Base-by-base conservation (phyloP, 176 grass and related monocot genomes). In the Oryza nivara region DNA sequence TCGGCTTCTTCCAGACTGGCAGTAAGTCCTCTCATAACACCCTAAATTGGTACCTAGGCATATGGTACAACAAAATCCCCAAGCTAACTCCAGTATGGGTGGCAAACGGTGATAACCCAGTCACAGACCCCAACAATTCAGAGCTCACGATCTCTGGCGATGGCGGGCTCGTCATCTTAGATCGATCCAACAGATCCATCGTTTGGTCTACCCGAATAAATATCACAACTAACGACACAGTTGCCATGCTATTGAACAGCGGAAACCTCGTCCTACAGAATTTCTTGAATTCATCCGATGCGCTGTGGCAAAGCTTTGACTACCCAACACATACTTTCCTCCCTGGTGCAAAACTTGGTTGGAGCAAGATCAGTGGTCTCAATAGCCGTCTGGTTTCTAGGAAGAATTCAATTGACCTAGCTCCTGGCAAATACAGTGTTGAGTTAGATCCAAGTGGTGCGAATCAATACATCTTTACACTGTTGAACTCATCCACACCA, bases 241-340 rank as follows among this genome's bases (percentile, higher is more conserved):
- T 78, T 41, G 77, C 77, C 56, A 41, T 44, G 56, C 58, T 92
- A 1, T 25, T 83, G 32, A 91, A 83, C 22, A 92, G 9, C 38
- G 87, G 87, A 60, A 94, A 92, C 67, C 56, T 94, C 67, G 48
- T 90, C 22, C 72, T 94, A 49, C 65, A 45, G n/a, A 78, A 69
- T 49, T 76, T 76, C 23, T 61, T 22, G 23, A 83, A 87, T 34
- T 82, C 89, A 58, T 86, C 83, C 1, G 48, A 80, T 67, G 43
- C 85, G 12, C 20, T 86, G 49, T 92, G 90, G 86, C 85, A 91
- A 72, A 95, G 88, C 82, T 95, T 92, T 47, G 80, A 92, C 70
- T 75, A 91, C 43, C 88, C 86, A 7, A 87, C 91, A 34, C 77
- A 92, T 70, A 80, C 83, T 12, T 83, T 91, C 79, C 65, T 90